phyloP scores from a whole-genome alignment of 768 basidiomycete species.

The Mycena rebaudengoi region DNA sequence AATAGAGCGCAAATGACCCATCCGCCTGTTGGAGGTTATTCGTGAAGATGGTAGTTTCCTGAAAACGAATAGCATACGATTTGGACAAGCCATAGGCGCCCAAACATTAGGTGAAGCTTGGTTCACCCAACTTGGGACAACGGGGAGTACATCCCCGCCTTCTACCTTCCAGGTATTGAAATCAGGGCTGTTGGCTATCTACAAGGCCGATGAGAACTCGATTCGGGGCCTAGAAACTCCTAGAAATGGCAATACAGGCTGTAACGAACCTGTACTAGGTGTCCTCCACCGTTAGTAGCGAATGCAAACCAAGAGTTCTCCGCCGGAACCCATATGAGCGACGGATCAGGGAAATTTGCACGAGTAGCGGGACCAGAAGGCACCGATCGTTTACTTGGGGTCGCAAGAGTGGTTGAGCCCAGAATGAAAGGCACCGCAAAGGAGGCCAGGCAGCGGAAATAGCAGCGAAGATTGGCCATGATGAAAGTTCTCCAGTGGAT shows the following conservation, averaged over 20 bases:
- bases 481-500: no score
- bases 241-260: not conserved
- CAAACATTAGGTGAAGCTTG: conserved; percentile 19
- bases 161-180: conserved; percentile 27
- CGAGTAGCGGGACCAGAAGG: conserved; percentile 15
- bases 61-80: not conserved
- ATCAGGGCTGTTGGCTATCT: conserved; percentile 17
- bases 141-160: conserved; percentile 25
- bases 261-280: conserved; percentile 11
- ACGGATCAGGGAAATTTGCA: conserved; percentile 24
- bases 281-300: not conserved
- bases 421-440: not conserved
- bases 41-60: conserved; percentile 9
- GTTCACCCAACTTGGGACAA: conserved; percentile 26
- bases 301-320: conserved; percentile 20
- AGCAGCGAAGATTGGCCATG: not conserved
- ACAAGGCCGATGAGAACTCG: no score
- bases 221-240: no score
- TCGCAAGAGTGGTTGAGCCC: not conserved
- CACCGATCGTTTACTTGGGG: not conserved
- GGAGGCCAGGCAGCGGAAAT: not conserved
- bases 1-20: conserved; percentile 18
- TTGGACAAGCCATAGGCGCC: conserved; percentile 31
- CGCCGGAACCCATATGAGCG: conserved; percentile 15
- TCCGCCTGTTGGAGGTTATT: not conserved